These are phyloP conservation scores for Nidularia pulvinata DNA, from an alignment of 768 basidiomycete species.

Conservation along the genomic window DNA sequence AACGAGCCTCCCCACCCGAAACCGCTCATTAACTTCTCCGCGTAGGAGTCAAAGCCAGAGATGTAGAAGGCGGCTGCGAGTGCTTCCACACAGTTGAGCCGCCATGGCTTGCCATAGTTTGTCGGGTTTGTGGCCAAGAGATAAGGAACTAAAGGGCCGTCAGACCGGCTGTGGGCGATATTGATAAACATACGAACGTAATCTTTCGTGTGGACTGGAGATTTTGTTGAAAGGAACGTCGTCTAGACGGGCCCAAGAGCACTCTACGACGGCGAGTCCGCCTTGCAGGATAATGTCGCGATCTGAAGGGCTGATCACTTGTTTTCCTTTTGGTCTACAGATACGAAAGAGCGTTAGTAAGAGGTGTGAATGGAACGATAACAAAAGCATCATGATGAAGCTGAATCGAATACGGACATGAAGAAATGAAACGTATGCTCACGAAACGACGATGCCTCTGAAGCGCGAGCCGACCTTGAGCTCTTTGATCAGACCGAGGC, in stretches of 20 bases:
- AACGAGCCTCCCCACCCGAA: conserved; percentile 96
- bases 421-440: conserved; percentile 26
- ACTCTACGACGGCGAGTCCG: conserved; percentile 97
- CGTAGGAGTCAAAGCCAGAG: conserved; percentile 82
- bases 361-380: conserved; percentile 3
- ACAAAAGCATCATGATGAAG: neutral
- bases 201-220: conserved; percentile 87
- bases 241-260: conserved; percentile 95
- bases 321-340: conserved; percentile 78
- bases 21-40: conserved; percentile 71
- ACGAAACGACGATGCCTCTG: conserved; percentile 94
- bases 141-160: conserved; percentile 74
- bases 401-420: neutral
- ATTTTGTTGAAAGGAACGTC: conserved; percentile 97
- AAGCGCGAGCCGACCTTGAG: conserved; percentile 86
- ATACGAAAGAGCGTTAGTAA: conserved; percentile 3
- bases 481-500: conserved; percentile 83
- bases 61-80: conserved; percentile 96
- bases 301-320: conserved; percentile 81
- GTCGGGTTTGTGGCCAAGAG: conserved; percentile 95
- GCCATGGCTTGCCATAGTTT: conserved; percentile 98
- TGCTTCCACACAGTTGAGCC: conserved; percentile 93
- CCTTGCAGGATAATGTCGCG: conserved; percentile 68
- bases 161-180: neutral
- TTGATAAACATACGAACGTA: conserved; percentile 53